A percentile compares a stretch with the other conserved stretches of the same genome.
phyloP scores from a whole-genome alignment of 139 green algal genomes.

The Mesotaenium endlicherianum region DNA sequence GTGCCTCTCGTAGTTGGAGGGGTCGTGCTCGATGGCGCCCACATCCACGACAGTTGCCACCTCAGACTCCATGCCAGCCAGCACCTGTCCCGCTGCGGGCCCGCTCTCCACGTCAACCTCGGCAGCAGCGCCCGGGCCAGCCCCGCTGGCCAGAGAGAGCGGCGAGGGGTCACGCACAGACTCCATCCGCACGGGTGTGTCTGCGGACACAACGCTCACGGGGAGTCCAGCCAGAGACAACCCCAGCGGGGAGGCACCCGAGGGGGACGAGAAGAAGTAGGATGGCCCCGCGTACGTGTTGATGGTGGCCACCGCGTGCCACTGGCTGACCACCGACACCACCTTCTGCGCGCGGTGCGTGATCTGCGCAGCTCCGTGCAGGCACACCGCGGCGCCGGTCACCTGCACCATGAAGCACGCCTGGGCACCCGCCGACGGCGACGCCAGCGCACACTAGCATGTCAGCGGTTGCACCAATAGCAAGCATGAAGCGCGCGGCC shows the following conservation, averaged over 20 bases:
- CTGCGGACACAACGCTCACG: neutral
- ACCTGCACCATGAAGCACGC: neutral
- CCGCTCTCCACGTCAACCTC: neutral
- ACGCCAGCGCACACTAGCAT: no score
- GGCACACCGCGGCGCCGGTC: neutral
- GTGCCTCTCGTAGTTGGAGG: neutral
- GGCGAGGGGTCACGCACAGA: neutral
- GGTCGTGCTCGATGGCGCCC: neutral
- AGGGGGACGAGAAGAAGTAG: neutral
- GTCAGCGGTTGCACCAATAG: no score
- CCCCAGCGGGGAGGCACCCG: no score
- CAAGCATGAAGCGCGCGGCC: no score
- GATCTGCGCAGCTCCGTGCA: neutral
- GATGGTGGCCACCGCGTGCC: neutral
- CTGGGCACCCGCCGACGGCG: no score
- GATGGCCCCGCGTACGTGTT: neutral
- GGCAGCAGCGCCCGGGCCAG: neutral
- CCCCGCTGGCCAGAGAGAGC: no score
- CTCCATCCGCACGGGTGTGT: neutral
- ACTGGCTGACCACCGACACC: neutral
- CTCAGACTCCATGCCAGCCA: neutral
- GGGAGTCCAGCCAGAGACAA: neutral
- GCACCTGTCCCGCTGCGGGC: neutral
- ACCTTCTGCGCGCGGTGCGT: neutral
- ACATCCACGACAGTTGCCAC: neutral